phyloP scores from a whole-genome alignment of 2,329 filamentous ascomycete species.

The Epichloe amarillans region DNA sequence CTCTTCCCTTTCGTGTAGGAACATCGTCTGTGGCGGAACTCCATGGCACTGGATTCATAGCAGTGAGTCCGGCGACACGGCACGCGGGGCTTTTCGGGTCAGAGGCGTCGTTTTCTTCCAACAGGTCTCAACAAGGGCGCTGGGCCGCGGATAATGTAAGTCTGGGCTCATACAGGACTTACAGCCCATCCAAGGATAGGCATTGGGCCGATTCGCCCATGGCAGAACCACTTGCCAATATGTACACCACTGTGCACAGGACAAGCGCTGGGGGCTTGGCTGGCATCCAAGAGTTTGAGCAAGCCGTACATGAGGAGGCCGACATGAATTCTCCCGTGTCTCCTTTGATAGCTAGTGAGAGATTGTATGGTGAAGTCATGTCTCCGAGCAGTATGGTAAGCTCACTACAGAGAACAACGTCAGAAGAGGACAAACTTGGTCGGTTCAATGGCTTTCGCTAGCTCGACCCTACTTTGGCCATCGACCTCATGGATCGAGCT shows the following conservation, averaged over 20 bases:
- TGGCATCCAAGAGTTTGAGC: background rate
- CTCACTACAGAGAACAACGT: background rate
- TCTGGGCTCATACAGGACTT: background rate
- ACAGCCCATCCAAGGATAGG: background rate
- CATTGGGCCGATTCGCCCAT: background rate
- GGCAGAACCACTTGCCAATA: background rate
- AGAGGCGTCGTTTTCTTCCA: background rate
- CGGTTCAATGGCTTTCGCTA: background rate
- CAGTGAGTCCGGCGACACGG: background rate
- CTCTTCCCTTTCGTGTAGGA: slow-evolving; percentile 17
- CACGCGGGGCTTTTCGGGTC: background rate
- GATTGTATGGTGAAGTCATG: slow-evolving; percentile 10
- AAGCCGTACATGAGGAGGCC: slow-evolving; percentile 1
- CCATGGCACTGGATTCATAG: slow-evolving; percentile 20
- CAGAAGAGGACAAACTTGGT: slow-evolving; percentile 1
- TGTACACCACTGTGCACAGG: background rate
- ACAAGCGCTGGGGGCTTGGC: background rate
- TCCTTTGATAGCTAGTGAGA: background rate
- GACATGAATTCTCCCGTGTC: slow-evolving; percentile 3
- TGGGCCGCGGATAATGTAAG: background rate
- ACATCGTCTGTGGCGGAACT: slow-evolving; percentile 32
- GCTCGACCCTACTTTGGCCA: background rate
- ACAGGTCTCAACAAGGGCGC: background rate
- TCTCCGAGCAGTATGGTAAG: slow-evolving; percentile 2
- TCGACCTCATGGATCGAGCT: too few relatives aligned